Evolutionary conservation across 2,329 filamentous ascomycete species (phyloP).

Genomic region (Aspergillus novoparasiticus): DNA sequence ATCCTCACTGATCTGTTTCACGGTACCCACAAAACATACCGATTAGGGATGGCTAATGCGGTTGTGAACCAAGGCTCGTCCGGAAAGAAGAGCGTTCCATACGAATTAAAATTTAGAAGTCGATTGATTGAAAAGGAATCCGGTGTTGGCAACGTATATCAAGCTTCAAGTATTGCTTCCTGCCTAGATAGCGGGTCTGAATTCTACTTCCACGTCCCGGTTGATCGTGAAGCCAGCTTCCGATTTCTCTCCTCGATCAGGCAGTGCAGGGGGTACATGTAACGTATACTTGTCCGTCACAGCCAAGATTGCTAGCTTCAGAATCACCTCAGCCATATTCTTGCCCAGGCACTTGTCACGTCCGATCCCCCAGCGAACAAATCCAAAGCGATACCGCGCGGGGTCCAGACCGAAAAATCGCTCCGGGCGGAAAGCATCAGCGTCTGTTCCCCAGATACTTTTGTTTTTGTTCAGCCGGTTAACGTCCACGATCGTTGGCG

Average conservation of each 20-base stretch:
- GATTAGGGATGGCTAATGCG: neutral
- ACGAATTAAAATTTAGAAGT: neutral
- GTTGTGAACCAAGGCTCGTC: neutral
- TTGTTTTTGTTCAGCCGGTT: neutral
- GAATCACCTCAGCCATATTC: neutral
- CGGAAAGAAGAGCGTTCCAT: neutral
- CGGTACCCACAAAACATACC: neutral
- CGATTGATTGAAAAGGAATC: neutral
- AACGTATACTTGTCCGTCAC: neutral
- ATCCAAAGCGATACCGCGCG: neutral
- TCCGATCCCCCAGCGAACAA: neutral
- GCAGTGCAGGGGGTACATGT: neutral
- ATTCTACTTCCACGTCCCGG: neutral
- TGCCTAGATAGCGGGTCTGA: neutral
- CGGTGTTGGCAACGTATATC: neutral
- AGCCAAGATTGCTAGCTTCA: neutral
- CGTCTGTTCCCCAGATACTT: neutral
- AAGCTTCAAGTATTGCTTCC: neutral
- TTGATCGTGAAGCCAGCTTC: neutral
- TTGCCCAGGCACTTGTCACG: neutral
- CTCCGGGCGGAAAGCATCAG: neutral
- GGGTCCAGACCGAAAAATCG: neutral
- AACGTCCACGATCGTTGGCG: neutral
- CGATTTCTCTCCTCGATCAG: neutral
- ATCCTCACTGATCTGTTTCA: neutral